These are phyloP conservation scores for Fusarium miscanthi DNA, from an alignment of 2,329 filamentous ascomycete species.

Conservation along the genomic window DNA sequence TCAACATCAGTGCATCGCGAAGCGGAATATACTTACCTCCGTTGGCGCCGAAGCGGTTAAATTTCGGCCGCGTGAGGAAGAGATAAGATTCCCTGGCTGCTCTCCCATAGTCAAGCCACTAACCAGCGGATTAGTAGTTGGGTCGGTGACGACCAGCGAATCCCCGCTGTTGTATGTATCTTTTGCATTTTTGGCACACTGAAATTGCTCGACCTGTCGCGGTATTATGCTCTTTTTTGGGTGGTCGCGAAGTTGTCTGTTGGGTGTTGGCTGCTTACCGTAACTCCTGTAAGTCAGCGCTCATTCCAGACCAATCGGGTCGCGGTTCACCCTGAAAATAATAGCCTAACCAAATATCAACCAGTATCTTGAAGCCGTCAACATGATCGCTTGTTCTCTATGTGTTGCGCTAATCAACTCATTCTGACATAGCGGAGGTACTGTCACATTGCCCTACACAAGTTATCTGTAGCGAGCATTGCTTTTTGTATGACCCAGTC, in stretches of 20 bases:
- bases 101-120: background rate
- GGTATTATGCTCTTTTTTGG: background rate
- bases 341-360: too few relatives aligned
- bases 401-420: rapidly evolving
- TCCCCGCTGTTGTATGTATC: background rate
- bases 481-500: rapidly evolving
- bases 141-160: background rate
- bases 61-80: too few relatives aligned
- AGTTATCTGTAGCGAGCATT: rapidly evolving
- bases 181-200: background rate
- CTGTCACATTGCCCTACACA: rapidly evolving
- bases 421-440: rapidly evolving
- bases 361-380: too few relatives aligned
- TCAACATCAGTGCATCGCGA: too few relatives aligned
- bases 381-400: too few relatives aligned
- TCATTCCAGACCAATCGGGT: too few relatives aligned
- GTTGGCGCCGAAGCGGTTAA: too few relatives aligned
- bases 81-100: too few relatives aligned
- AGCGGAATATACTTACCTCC: too few relatives aligned
- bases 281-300: background rate
- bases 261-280: too few relatives aligned
- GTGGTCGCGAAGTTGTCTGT: background rate
- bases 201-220: background rate
- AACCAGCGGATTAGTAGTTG: background rate
- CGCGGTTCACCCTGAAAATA: too few relatives aligned